Conservation (phyloP, 129 eudicot species). For the Glebionis coronaria region DNA sequence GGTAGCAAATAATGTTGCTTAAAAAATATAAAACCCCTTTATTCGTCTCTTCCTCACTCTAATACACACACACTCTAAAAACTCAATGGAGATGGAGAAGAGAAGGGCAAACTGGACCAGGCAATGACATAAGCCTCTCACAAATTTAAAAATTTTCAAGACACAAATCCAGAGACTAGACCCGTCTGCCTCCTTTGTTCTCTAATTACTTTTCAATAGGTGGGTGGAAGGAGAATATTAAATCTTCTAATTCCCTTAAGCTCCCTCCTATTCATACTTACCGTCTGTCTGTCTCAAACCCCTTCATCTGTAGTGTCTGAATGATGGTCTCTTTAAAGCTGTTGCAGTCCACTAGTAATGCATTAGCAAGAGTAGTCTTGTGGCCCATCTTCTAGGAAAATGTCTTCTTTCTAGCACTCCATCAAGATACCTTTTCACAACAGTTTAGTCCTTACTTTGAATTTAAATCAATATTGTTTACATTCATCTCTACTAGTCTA, state of each 20-base stretch:
- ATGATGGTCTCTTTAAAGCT: slow-evolving; percentile 13
- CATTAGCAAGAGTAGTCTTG: slow-evolving; percentile 29
- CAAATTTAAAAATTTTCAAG: slow-evolving; percentile 3
- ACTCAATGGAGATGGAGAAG: slow-evolving; percentile 22
- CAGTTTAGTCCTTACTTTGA: slow-evolving; percentile 13
- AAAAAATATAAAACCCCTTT: slow-evolving; percentile 1
- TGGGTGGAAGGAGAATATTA: slow-evolving; percentile 22
- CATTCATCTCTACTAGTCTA: not conserved
- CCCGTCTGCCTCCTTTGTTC: slow-evolving; percentile 28
- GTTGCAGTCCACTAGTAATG: slow-evolving; percentile 27
- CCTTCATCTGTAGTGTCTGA: slow-evolving; percentile 3
- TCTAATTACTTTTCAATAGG: slow-evolving; percentile 12
- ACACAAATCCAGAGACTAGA: slow-evolving; percentile 22
- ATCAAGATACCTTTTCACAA: slow-evolving; percentile 30
- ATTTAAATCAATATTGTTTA: not conserved
- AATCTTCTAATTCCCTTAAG: slow-evolving; percentile 19
- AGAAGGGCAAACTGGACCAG: slow-evolving; percentile 19
- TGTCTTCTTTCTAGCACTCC: slow-evolving; percentile 30
- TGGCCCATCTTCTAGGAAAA: slow-evolving; percentile 31
- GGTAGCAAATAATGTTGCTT: not conserved
- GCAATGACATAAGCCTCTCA: slow-evolving; percentile 20
- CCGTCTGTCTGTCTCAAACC: slow-evolving; percentile 2
- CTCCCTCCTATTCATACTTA: slow-evolving; percentile 21
- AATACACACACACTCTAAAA: slow-evolving; percentile 1
- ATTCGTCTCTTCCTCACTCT: slow-evolving; percentile 16